Evolutionary conservation across 805 yeast genomes (phyloP), one percentile per base, ranked within the genome.

Genomic region (Yarrowia porcina): DNA sequence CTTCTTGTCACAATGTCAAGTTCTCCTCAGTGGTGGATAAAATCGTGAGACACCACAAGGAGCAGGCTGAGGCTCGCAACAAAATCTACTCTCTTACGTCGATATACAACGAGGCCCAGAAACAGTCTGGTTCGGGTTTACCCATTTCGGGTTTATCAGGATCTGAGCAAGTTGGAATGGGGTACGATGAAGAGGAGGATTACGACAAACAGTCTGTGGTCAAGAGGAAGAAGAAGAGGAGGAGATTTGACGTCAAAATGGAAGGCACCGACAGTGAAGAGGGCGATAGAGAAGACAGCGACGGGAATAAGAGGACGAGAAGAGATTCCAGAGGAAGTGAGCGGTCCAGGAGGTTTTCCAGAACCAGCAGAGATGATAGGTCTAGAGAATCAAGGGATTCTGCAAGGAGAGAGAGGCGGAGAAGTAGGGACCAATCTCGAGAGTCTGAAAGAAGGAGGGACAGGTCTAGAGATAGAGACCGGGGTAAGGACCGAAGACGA

Each of bases 151-250:
- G 44, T 4, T 18, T 52, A 2, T 35, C 59, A 7, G 59, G 44
- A 5, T n/a, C 42, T 12, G 44, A 52, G 15, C 59, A 52, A 44
- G 44, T 52, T 1, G 59, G 59, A 23, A 36, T 17, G 13, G 59
- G 59, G 7, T 52, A 52, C 35, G 59, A 52, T 15, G 59, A 52
- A n/a, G 59, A 52, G 8, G 59, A 36, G 25, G 59, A 52, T 12
- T 52, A 52, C 15, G 59, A 52, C 36, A 52, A 15, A 7, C n/a
- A 32, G 20, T 23, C 56, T 4, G 56, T 49, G 28, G n/a, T 28
- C 2, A 49, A 49, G 30, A 8, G 28, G n/a, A 21, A 28, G 15
- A 32, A 49, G 30, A 33, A 20, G 30, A 8, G 56, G 10, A 30
- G 36, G 11, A 20, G 50, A 12, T 8, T 9, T 4, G 25, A 23